These are phyloP conservation scores for Fusarium sp. DNA, from an alignment of 2,329 filamentous ascomycete species.

Conservation along the genomic window DNA sequence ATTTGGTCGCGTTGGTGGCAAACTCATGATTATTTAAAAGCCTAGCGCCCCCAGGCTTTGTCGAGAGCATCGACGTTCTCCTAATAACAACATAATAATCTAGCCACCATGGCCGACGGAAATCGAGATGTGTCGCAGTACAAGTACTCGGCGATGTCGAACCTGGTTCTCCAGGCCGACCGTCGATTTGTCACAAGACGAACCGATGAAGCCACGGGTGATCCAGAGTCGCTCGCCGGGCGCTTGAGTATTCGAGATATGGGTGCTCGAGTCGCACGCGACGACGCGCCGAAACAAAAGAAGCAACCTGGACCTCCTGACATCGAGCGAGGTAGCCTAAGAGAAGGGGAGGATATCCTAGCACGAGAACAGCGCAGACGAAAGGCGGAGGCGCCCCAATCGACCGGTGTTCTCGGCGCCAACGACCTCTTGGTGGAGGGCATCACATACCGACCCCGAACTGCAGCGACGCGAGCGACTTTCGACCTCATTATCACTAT, in stretches of 20 bases:
- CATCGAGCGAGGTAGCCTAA: slow-evolving; percentile 79
- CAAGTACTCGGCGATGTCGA: slow-evolving; percentile 99
- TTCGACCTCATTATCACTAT: slow-evolving; percentile 96
- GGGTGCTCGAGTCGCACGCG: slow-evolving; percentile 85
- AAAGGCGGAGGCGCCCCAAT: slow-evolving; percentile 77
- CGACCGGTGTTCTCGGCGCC: slow-evolving; percentile 83
- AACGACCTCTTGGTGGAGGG: slow-evolving; percentile 91
- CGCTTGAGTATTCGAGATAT: slow-evolving; percentile 95
- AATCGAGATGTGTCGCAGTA: slow-evolving; percentile 92
- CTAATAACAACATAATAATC: slow-evolving; percentile 47
- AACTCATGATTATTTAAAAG: slow-evolving; percentile 54
- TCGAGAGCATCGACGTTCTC: slow-evolving; percentile 56
- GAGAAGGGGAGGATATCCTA: slow-evolving; percentile 86
- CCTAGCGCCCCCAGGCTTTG: slow-evolving; percentile 53
- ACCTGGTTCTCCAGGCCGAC: slow-evolving; percentile 99
- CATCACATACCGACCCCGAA: slow-evolving; percentile 90
- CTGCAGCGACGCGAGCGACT: slow-evolving; percentile 88
- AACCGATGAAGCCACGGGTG: slow-evolving; percentile 94
- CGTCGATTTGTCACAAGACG: slow-evolving; percentile 93
- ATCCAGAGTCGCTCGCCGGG: slow-evolving; percentile 96
- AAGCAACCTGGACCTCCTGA: slow-evolving; percentile 76
- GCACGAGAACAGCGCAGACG: slow-evolving; percentile 88
- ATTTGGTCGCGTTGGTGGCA: slow-evolving; percentile 38
- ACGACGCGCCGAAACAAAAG: slow-evolving; percentile 84
- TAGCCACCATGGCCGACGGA: slow-evolving; percentile 77